Evolutionary conservation across 768 basidiomycete genomes (phyloP).

Genomic region (Tephrocybe sp.): DNA sequence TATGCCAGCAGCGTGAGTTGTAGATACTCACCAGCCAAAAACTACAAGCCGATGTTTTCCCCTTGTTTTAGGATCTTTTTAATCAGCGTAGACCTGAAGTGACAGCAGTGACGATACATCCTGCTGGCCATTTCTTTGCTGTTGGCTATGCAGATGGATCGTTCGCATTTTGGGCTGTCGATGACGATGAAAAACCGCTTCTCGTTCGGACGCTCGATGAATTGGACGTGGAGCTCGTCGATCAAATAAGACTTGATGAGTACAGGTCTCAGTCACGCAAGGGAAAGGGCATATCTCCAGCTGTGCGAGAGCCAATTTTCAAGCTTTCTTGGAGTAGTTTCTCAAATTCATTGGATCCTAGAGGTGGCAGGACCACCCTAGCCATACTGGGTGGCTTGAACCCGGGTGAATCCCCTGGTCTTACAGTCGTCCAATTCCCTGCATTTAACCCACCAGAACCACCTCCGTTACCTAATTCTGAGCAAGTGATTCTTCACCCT

Average conservation of each 20-base stretch:
- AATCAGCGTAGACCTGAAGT: conserved; percentile 67
- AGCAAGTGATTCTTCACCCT: conserved; percentile 31
- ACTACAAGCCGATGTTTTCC: not conserved
- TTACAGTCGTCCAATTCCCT: conserved; percentile 70
- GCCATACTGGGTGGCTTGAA: conserved; percentile 75
- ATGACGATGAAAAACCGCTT: conserved; percentile 74
- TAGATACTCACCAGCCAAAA: not conserved
- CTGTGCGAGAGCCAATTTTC: conserved; percentile 72
- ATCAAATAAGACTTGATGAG: conserved; percentile 44
- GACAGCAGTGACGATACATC: conserved; percentile 70
- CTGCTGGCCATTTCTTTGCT: conserved; percentile 72
- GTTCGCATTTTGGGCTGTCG: conserved; percentile 79
- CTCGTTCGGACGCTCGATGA: conserved; percentile 67
- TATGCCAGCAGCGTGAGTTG: conserved; percentile 51
- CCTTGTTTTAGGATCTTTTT: conserved; percentile 57
- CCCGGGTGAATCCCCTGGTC: conserved; percentile 50
- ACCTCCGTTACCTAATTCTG: conserved; percentile 31
- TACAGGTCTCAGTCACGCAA: conserved; percentile 24
- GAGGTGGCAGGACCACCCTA: conserved; percentile 71
- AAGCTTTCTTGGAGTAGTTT: conserved; percentile 85
- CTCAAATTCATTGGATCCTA: conserved; percentile 58
- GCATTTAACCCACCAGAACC: conserved; percentile 55
- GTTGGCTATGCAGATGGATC: conserved; percentile 82
- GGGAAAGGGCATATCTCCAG: conserved; percentile 11
- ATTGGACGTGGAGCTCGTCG: conserved; percentile 52